phyloP scores from a whole-genome alignment of 805 yeast species.

The Candida ipomoeae region DNA sequence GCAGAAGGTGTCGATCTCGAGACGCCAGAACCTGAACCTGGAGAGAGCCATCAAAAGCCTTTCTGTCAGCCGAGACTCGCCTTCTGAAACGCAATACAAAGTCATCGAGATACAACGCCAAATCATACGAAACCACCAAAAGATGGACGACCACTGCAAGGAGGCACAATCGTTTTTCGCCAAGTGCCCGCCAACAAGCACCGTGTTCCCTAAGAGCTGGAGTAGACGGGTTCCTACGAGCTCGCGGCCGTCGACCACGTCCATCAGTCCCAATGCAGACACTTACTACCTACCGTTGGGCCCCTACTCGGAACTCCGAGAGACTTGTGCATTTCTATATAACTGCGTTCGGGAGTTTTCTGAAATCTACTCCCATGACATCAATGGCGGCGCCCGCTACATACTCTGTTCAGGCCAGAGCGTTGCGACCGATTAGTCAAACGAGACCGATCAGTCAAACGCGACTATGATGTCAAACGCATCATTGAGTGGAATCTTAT shows the following conservation, averaged over 20 bases:
- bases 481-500: neutral
- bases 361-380: constrained; percentile 18
- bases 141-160: constrained; percentile 22
- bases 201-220: constrained; percentile 32
- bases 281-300: constrained; percentile 37
- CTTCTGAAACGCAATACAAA: constrained; percentile 17
- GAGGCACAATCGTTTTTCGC: constrained; percentile 25
- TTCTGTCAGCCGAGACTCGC: constrained; percentile 12
- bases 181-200: constrained; percentile 23
- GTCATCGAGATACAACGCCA: constrained; percentile 27
- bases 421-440: neutral
- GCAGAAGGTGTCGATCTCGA: constrained; percentile 27
- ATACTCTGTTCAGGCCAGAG: constrained; percentile 11
- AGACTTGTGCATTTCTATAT: constrained; percentile 29
- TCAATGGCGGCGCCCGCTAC: constrained; percentile 12
- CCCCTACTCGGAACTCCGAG: constrained; percentile 30
- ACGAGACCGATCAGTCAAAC: too few species aligned
- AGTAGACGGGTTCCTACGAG: constrained; percentile 15
- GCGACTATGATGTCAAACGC: too few species aligned
- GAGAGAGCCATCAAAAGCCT: constrained; percentile 23
- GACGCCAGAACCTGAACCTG: constrained; percentile 27
- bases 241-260: neutral
- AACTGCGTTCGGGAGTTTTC: constrained; percentile 30
- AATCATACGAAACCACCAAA: constrained; percentile 22
- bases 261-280: constrained; percentile 22